Percentiles rank a stretch among this genome's conserved stretches.
Conservation (phyloP, 805 yeast genomes). For the Blastobotrys muscicola region DNA sequence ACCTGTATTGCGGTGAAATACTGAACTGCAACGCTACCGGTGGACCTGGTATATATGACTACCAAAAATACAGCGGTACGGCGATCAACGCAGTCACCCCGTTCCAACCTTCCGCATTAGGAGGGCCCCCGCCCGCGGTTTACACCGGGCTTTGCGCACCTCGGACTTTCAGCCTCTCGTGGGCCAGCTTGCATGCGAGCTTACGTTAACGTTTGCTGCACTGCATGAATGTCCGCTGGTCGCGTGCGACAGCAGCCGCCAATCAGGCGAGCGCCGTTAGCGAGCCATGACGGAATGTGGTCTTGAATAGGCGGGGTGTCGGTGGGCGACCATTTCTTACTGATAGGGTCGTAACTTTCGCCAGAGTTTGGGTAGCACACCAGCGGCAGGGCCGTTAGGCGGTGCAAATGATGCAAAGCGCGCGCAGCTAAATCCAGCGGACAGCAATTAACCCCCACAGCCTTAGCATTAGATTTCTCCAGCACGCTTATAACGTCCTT, state of each 20-base stretch:
- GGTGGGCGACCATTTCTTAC: constrained; percentile 33
- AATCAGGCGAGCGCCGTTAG: constrained; percentile 38
- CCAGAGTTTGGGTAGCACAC: constrained; percentile 72
- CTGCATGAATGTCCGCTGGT: constrained; percentile 35
- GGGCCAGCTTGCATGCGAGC: too few species aligned
- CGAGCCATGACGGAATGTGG: constrained; percentile 35
- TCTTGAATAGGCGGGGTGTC: constrained; percentile 24
- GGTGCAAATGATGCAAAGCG: constrained; percentile 32
- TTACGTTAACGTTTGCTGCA: too few species aligned
- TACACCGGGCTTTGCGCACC: too few species aligned
- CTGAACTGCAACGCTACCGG: too few species aligned
- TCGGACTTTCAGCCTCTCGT: too few species aligned
- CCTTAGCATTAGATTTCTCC: constrained; percentile 16
- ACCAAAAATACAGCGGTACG: too few species aligned
- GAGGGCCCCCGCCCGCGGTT: too few species aligned
- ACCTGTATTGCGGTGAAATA: too few species aligned
- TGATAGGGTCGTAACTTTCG: constrained; percentile 45
- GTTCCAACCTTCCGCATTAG: too few species aligned
- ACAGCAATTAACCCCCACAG: constrained; percentile 65
- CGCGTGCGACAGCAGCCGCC: constrained; percentile 76
- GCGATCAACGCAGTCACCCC: too few species aligned
- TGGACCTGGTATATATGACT: too few species aligned
- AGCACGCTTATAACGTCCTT: constrained; percentile 30
- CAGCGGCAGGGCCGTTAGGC: constrained; percentile 29
- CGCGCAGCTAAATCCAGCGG: constrained; percentile 34